Evolutionary conservation across 2,329 filamentous ascomycete species (phyloP).

Genomic region (Gnomoniopsis sp.): DNA sequence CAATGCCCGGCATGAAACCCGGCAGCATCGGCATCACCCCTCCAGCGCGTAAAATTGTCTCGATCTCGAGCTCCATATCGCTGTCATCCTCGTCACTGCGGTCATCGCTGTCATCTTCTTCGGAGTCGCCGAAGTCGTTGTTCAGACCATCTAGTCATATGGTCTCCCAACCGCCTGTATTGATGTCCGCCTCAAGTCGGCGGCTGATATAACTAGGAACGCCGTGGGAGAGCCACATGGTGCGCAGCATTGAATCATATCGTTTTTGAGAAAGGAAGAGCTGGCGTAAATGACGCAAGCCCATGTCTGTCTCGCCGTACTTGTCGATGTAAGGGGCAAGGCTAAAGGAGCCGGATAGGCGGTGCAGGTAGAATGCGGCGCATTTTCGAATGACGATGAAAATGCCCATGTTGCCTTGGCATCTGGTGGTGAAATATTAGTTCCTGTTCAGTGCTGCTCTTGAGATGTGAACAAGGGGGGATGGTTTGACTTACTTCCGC

Average conservation of each 20-base stretch:
- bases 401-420: constrained; percentile 83
- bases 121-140: not conserved
- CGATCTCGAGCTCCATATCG: not conserved
- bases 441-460: not conserved
- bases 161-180: constrained; percentile 98
- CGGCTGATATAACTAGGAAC: constrained; percentile 86
- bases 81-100: not conserved
- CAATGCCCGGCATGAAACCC: not conserved
- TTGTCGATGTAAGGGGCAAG: constrained; percentile 91
- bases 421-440: constrained; percentile 48
- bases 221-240: constrained; percentile 81
- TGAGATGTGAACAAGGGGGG: not conserved
- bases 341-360: constrained; percentile 76
- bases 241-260: constrained; percentile 84
- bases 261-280: constrained; percentile 90
- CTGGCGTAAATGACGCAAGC: constrained; percentile 80
- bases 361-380: constrained; percentile 82
- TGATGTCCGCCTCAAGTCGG: constrained; percentile 90
- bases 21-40: not conserved
- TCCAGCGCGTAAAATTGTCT: not conserved
- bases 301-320: constrained; percentile 93
- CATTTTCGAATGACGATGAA: constrained; percentile 98
- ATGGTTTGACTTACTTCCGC: constrained; percentile 65
- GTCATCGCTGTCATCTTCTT: not conserved
- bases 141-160: constrained; percentile 36